A percentile compares a stretch with the other conserved stretches of the same genome.
Conservation (phyloP, 129 eudicot genomes). For the Helianthus annuus region DNA sequence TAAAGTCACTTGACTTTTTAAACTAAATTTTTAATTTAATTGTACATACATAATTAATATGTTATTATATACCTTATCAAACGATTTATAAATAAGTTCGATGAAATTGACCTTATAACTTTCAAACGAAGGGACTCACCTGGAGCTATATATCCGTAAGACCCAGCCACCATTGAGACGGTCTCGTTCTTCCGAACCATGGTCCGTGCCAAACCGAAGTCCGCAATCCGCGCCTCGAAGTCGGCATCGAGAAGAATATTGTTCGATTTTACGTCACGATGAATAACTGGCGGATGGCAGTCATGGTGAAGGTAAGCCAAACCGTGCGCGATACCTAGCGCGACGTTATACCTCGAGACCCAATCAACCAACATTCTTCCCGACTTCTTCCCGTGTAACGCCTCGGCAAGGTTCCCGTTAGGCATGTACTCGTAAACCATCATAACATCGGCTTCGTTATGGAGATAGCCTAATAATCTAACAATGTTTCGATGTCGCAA, state of each 20-base stretch:
- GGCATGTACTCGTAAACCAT: constrained; percentile 74
- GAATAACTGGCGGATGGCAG: constrained; percentile 65
- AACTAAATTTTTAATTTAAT: not conserved
- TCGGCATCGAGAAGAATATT: constrained; percentile 58
- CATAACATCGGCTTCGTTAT: constrained; percentile 65
- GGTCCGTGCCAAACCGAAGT: constrained; percentile 66
- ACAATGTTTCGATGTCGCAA: constrained; percentile 70
- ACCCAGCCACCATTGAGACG: constrained; percentile 76
- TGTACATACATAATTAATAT: not conserved
- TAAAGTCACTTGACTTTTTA: not conserved
- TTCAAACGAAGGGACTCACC: constrained; percentile 37
- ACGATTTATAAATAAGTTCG: not conserved
- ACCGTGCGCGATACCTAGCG: constrained; percentile 70
- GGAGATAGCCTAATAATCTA: constrained; percentile 59
- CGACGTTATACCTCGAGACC: constrained; percentile 69
- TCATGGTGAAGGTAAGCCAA: constrained; percentile 72
- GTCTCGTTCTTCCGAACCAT: constrained; percentile 65
- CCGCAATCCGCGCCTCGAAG: constrained; percentile 70
- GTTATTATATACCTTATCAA: too few relatives aligned
- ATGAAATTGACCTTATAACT: too few relatives aligned
- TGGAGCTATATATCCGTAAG: constrained; percentile 74
- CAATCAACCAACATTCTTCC: constrained; percentile 61
- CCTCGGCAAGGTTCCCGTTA: constrained; percentile 61
- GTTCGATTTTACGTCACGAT: constrained; percentile 66
- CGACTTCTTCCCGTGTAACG: constrained; percentile 53